These are phyloP conservation scores for Pseudozyma sp. DNA, from an alignment of 1,284 basidiomycete species.

Conservation along the genomic window DNA sequence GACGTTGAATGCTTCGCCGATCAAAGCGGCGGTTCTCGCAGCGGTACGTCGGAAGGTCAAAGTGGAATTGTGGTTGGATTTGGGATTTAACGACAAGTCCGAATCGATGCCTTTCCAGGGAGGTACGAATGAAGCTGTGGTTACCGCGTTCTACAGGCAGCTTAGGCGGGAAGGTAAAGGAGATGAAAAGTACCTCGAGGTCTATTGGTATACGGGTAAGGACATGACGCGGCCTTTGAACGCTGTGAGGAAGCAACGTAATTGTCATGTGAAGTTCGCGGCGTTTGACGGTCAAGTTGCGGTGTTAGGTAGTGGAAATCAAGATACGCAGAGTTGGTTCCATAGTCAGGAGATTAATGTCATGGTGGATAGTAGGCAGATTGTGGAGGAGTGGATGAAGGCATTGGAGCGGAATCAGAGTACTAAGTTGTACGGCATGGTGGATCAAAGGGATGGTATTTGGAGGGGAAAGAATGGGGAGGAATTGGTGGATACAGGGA, in stretches of 20 bases:
- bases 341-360: constrained; percentile 83
- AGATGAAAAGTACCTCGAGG: constrained; percentile 74
- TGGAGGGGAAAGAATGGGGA: constrained; percentile 74
- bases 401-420: constrained; percentile 78
- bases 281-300: constrained; percentile 78
- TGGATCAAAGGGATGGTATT: constrained; percentile 76
- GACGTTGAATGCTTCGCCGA: constrained; percentile 79
- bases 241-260: constrained; percentile 79
- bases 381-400: constrained; percentile 77
- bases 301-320: constrained; percentile 79
- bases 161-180: constrained; percentile 62
- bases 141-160: constrained; percentile 74
- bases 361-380: constrained; percentile 77
- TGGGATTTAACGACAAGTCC: constrained; percentile 71
- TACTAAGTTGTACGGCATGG: constrained; percentile 76
- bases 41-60: constrained; percentile 76
- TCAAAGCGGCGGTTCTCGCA: constrained; percentile 77
- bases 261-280: constrained; percentile 78
- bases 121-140: constrained; percentile 82
- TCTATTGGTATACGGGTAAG: constrained; percentile 77
- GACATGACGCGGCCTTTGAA: constrained; percentile 80
- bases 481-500: constrained; percentile 59
- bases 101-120: constrained; percentile 82
- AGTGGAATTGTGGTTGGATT: constrained; percentile 72
- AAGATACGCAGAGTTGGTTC: constrained; percentile 78